These are phyloP conservation scores for Hemileccinum impolitum DNA, from an alignment of 768 basidiomycete genomes.

Conservation along the genomic window DNA sequence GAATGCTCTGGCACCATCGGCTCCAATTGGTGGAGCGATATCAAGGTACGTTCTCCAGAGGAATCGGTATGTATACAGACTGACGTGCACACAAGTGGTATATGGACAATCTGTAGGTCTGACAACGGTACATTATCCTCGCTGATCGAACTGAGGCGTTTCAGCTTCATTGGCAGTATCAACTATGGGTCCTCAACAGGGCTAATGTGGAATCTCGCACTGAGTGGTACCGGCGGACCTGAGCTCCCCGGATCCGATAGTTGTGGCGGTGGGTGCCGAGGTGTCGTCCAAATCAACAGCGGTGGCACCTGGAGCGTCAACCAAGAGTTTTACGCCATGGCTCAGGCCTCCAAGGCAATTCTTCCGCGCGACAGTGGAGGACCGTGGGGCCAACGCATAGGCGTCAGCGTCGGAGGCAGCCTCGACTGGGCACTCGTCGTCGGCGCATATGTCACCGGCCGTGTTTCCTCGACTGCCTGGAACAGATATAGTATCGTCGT, in stretches of 20 bases:
- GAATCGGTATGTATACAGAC: not conserved
- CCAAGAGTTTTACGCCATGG: constrained; percentile 77
- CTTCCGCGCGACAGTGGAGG: constrained; percentile 66
- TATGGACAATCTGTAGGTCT: constrained; percentile 58
- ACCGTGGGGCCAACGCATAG: constrained; percentile 66
- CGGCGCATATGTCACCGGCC: constrained; percentile 59
- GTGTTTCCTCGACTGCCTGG: constrained; percentile 54
- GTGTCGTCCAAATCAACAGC: constrained; percentile 62
- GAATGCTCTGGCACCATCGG: constrained; percentile 68
- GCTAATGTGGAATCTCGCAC: constrained; percentile 75
- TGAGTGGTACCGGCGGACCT: constrained; percentile 61
- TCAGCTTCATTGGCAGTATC: constrained; percentile 39
- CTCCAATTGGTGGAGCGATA: constrained; percentile 76
- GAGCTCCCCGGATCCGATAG: constrained; percentile 61
- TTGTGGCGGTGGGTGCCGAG: constrained; percentile 64
- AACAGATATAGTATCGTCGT: constrained; percentile 69
- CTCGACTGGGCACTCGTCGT: constrained; percentile 60
- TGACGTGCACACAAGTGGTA: constrained; percentile 49
- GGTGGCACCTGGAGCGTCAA: constrained; percentile 63
- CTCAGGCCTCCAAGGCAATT: constrained; percentile 70
- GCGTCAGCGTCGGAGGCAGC: constrained; percentile 55
- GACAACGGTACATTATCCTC: constrained; percentile 13
- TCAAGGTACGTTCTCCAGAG: constrained; percentile 48
- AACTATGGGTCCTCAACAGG: constrained; percentile 37
- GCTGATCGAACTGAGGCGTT: constrained; percentile 16